A percentile compares a stretch with the other conserved stretches of the same genome.
phyloP scores from a whole-genome alignment of 2,329 filamentous ascomycete genomes.

The Venturia aucupariae region DNA sequence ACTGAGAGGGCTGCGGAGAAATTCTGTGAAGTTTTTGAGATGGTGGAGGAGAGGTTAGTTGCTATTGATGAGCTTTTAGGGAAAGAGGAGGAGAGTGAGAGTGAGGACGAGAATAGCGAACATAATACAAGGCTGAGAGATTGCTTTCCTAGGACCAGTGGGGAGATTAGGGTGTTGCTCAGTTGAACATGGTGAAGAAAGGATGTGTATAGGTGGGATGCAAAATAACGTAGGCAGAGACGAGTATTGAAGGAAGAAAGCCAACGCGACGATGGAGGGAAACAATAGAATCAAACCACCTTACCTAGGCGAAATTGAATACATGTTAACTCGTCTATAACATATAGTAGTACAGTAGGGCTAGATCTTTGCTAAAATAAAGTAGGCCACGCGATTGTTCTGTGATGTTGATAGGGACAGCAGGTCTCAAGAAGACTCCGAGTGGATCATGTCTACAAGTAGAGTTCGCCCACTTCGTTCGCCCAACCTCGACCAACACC shows the following conservation, averaged over 20 bases:
- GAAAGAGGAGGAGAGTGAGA: constrained; percentile 25
- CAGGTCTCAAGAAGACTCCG: background rate
- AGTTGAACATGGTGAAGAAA: constrained; percentile 31
- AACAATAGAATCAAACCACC: background rate
- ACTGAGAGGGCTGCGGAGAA: constrained; percentile 73
- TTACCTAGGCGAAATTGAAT: background rate
- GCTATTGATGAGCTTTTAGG: constrained; percentile 45
- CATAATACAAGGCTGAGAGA: constrained; percentile 38
- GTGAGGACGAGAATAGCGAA: constrained; percentile 28
- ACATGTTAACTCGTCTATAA: background rate
- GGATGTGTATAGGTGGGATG: background rate
- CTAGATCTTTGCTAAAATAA: background rate
- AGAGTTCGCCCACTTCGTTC: constrained; percentile 1
- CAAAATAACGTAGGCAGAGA: background rate
- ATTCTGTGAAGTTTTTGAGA: constrained; percentile 80
- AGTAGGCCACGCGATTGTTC: background rate
- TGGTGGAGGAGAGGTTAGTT: constrained; percentile 52
- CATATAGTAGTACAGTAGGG: background rate
- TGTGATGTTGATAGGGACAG: background rate
- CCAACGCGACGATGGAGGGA: background rate
- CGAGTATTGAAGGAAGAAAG: too few species aligned
- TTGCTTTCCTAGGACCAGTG: constrained; percentile 54
- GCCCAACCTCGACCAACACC: background rate
- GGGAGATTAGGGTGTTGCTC: constrained; percentile 54
- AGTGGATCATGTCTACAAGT: background rate